These are phyloP conservation scores for Komagataella mondaviorum DNA, from an alignment of 805 yeast genomes.

Conservation along the genomic window DNA sequence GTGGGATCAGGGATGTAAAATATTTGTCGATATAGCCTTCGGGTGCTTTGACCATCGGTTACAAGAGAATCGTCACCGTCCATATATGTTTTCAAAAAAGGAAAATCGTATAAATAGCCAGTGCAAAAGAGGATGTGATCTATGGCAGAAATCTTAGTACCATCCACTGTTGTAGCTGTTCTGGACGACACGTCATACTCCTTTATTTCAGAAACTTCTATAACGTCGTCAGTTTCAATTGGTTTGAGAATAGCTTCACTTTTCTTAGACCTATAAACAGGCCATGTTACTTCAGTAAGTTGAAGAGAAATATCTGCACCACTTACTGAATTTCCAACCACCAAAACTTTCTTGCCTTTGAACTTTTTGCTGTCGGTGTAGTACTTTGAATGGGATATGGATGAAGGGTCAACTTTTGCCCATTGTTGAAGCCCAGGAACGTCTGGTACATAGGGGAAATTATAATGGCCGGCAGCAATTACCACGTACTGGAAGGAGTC, in stretches of 20 bases:
- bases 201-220: slow-evolving; percentile 10
- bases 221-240: slow-evolving; percentile 11
- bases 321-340: slow-evolving; percentile 15
- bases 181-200: slow-evolving; percentile 14
- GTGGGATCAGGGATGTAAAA: slow-evolving; percentile 33
- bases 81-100: slow-evolving; percentile 33
- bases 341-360: slow-evolving; percentile 16
- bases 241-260: slow-evolving; percentile 13
- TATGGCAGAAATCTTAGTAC: slow-evolving; percentile 27
- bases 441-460: slow-evolving; percentile 29
- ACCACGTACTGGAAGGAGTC: slow-evolving; percentile 20
- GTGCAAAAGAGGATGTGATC: slow-evolving; percentile 60
- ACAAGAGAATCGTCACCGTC: slow-evolving; percentile 13
- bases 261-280: slow-evolving; percentile 12
- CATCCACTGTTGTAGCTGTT: slow-evolving; percentile 34
- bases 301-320: slow-evolving; percentile 15
- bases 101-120: slow-evolving; percentile 57
- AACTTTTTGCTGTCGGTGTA: slow-evolving; percentile 19
- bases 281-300: slow-evolving; percentile 16
- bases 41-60: slow-evolving; percentile 22
- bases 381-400: slow-evolving; percentile 31
- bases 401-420: slow-evolving; percentile 15
- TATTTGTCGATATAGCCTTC: slow-evolving; percentile 29
- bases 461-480: slow-evolving; percentile 35
- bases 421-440: slow-evolving; percentile 26